Base-by-base conservation (phyloP, 495 filamentous ascomycete genomes). In the Xylaria longipes region DNA sequence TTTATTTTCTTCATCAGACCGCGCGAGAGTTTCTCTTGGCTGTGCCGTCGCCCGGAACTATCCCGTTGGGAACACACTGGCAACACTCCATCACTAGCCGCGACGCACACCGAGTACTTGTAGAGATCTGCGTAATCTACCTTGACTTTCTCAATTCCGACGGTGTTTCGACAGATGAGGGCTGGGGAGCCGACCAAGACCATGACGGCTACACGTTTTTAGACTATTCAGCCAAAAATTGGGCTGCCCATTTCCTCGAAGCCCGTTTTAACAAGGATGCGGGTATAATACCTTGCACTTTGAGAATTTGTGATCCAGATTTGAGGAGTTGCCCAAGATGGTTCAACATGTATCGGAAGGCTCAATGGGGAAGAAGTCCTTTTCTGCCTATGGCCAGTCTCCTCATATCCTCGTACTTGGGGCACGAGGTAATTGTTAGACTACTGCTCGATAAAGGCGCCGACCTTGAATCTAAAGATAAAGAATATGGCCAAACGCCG, bases 1-100 rank as follows among this genome's bases (percentile, higher is more conserved):
- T 86, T 4, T 86, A 82, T 68, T 65, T 86, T 1, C 73, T 86
- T 45, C 84, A 85, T 62, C 84, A 86, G 56, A 86, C 84, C 6
- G 82, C 81, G 2, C 83, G 74, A 52, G 81, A 84, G 65, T 83
- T 80, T 52, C 71, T 83, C 15, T 69, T 81, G 71, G 45, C 60
- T 20, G 3, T 9, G 41, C 43, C 73, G n/a, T 43, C 61, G 52
- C 45, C 33, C 8, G 8, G 0, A 39, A 52, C 35, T n/a, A 57
- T n/a, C 9, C 56, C 31, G 14, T 11, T 3, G 14, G 57, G 27
- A 20, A 71, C 72, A 65, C 71, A 62, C 12, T 79, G 75, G 74
- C 71, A 75, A 46, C 66, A 80, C 60, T 81, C 80, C 14, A 68
- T 76, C 14, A 27, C 20, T 2, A 31, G 11, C 8, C 56, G 46